Evolutionary conservation across 371 early-diverging fungal species (phyloP).

Genomic region (Apophysomyces ossiformis): DNA sequence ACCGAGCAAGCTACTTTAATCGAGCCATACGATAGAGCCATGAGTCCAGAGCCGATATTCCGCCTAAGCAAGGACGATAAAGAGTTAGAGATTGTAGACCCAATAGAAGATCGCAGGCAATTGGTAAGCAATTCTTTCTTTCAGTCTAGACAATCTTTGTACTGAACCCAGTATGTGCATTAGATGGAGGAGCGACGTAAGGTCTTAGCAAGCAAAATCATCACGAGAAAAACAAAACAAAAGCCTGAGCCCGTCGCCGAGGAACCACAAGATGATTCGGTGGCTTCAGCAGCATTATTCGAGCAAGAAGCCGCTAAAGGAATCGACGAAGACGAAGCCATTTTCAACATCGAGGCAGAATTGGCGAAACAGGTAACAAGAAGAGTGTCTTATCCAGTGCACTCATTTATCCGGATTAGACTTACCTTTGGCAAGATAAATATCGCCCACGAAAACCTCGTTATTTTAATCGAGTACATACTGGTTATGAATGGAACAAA

Average conservation of each 20-base stretch:
- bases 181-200: constrained; percentile 64
- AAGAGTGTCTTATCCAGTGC: too few relatives aligned
- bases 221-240: constrained; percentile 45
- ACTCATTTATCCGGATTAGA: constrained; percentile 27
- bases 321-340: constrained; percentile 80
- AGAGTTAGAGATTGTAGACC: constrained; percentile 62
- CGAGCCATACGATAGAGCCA: constrained; percentile 60
- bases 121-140: constrained; percentile 48
- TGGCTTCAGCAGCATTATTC: constrained; percentile 55
- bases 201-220: constrained; percentile 61
- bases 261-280: constrained; percentile 34
- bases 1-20: constrained; percentile 22
- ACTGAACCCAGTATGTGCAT: neutral
- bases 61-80: constrained; percentile 60
- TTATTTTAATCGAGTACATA: constrained; percentile 94
- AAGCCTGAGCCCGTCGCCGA: constrained; percentile 28
- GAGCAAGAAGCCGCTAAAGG: constrained; percentile 78
- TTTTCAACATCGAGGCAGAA: constrained; percentile 81
- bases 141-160: neutral
- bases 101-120: constrained; percentile 62
- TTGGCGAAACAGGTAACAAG: constrained; percentile 54
- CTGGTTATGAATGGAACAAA: constrained; percentile 98
- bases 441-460: constrained; percentile 94
- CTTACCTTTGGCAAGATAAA: constrained; percentile 89
- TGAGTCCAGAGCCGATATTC: constrained; percentile 69